Evolutionary conservation across 1,284 basidiomycete species (phyloP), one percentile per base, ranked within the genome.

Genomic region (Lentinula novae-zelandiae): DNA sequence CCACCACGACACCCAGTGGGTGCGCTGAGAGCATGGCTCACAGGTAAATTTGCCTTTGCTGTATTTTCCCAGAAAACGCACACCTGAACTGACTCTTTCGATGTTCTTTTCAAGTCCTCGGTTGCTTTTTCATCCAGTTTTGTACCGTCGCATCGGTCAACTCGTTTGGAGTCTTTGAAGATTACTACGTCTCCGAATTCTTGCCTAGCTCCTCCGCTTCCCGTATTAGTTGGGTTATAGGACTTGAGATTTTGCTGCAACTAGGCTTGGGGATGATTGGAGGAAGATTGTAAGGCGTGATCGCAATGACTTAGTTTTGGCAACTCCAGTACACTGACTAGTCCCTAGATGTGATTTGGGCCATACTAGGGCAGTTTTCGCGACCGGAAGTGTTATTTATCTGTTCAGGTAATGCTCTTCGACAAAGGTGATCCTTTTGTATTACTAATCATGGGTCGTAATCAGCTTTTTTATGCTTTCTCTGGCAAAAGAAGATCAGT

Each of bases 391-490:
- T 12, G 33, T 58, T 8, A 38, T 58, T 6, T 58, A 58, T 40
- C 46, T 51, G 5, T 12, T 58, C 36, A 50, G 57, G 57, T 58
- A 27, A 9, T 17, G 5, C 36, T 46, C n/a, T 46, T 46, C 17
- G 8, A 27, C 7, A 39, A 20, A 10, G 10, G 12, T 13, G 3
- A 20, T n/a, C 15, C 34, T 15, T 20, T n/a, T 6, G 5, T 20
- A 20, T 42, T 3, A 12, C 5, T 57, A 31, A 46, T 20, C 3
- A 20, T n/a, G n/a, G 4, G 17, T 34, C 7, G 1, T 44, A 15
- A n/a, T 1, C 12, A 60, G 59, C 2, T 42, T 65, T 22, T 68
- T 70, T 56, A 69, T 69, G 63, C 54, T 70, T 5, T 70, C 68
- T 4, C 22, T 70, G 7, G 61, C 63, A 3, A 57, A 69, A 31